Percentiles rank a stretch among this genome's conserved stretches.
Conservation (phyloP, 78 protist species). For the Pigoraptor vietnamica region DNA sequence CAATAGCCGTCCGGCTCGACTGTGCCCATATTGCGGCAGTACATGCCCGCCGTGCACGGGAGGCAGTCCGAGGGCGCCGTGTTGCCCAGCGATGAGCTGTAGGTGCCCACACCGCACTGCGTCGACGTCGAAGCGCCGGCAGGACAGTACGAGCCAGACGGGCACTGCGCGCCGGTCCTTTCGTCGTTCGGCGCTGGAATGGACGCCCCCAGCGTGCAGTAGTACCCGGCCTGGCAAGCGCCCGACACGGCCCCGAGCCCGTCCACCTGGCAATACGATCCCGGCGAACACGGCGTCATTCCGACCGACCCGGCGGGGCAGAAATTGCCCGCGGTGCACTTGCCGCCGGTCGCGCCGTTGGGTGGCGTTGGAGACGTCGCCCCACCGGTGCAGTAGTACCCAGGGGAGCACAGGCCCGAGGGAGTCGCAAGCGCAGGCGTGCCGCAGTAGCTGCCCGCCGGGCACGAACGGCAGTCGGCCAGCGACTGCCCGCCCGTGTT, state of each 20-base stretch:
- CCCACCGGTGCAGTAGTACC: not conserved
- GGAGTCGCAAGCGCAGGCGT: not conserved
- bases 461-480: not conserved
- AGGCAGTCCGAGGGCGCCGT: not conserved
- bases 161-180: conserved; percentile 1
- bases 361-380: not conserved
- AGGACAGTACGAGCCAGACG: conserved; percentile 37
- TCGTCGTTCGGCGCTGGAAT: not conserved
- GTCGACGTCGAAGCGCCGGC: conserved; percentile 3
- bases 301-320: not conserved
- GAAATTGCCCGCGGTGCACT: not conserved
- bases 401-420: not conserved
- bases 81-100: not conserved
- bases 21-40: not conserved
- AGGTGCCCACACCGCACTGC: conserved; percentile 16
- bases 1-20: conserved; percentile 1
- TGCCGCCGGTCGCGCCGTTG: not conserved
- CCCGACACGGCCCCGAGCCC: conserved; percentile 6
- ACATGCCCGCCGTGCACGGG: conserved; percentile 1
- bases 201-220: conserved; percentile 15
- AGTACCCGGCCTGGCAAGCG: conserved; percentile 37
- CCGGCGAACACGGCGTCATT: conserved; percentile 18
- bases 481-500: not conserved
- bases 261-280: conserved; percentile 16
- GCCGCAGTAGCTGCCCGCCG: not conserved